phyloP scores from a whole-genome alignment of 2,329 filamentous ascomycete genomes.

The Stachybotrys chartarum region DNA sequence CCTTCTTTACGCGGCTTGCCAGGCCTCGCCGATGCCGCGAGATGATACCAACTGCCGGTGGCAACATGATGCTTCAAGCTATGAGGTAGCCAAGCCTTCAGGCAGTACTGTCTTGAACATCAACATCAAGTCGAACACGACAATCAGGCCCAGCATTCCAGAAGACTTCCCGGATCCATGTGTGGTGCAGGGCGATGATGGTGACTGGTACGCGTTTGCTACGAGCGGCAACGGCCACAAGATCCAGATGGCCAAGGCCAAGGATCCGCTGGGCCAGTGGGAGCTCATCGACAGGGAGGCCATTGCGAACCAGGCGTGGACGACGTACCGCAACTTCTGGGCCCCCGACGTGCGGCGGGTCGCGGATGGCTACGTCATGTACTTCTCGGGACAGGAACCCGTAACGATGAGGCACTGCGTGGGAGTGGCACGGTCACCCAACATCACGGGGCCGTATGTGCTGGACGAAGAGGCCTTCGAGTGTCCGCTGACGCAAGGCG shows the following conservation, averaged over 20 bases:
- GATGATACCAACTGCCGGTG: background rate
- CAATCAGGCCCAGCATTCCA: background rate
- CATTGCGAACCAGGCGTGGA: conserved; percentile 49
- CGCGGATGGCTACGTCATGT: conserved; percentile 48
- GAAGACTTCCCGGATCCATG: conserved; percentile 49
- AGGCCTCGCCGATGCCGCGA: background rate
- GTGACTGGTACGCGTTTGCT: conserved; percentile 51
- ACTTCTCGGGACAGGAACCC: conserved; percentile 45
- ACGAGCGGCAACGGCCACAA: conserved; percentile 42
- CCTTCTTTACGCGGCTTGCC: background rate
- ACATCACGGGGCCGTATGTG: conserved; percentile 43
- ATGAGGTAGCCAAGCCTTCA: background rate
- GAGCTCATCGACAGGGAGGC: conserved; percentile 43
- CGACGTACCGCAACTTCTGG: conserved; percentile 47
- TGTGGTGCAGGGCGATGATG: conserved; percentile 38
- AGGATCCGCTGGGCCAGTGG: conserved; percentile 39
- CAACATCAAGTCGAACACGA: background rate
- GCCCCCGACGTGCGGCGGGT: conserved; percentile 52
- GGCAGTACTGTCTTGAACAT: background rate
- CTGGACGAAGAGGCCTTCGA: conserved; percentile 39
- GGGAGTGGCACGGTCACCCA: conserved; percentile 43
- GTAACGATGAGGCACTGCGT: conserved; percentile 45
- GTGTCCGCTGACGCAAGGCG: conserved; percentile 46
- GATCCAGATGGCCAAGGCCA: conserved; percentile 46
- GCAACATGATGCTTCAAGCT: background rate